Evolutionary conservation across 148 eudicot genomes (phyloP), one percentile per base, ranked within the genome.

Genomic region (Amaranthus palmeri): DNA sequence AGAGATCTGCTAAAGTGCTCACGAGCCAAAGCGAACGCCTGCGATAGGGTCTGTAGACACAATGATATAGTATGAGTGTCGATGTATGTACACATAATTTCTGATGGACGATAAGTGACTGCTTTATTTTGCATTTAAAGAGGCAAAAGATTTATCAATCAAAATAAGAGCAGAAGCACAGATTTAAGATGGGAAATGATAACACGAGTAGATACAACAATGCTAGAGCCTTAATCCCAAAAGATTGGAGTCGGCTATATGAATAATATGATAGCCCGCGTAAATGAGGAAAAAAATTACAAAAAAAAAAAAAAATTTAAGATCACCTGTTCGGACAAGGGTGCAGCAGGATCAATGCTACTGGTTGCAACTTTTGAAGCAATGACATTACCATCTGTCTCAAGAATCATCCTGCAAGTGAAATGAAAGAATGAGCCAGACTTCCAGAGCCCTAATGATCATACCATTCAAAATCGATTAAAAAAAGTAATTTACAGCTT

Each of bases 261-360:
- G 36, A 25, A 25, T 25, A 25, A 25, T 25, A 25, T 25, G 36
- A 25, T 25, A 25, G 36, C 36, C 36, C 36, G 36, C 36, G 36
- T 25, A 25, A 8, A 76, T 42, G 14, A 53, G 36, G 7, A 36
- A 36, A 44, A 49, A 2, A 25, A 18, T 10, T 6, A 65, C 9
- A 18, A 47, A 51, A 36, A 15, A 25, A 3, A 17, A 70, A 47
- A 51, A 36, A 15, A 25, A 3, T 11, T 49, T 70, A 51, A 42
- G 44, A 61, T 64, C 72, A 92, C 97, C 96, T 92, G 99, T 81
- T 95, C 96, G 49, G 96, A 88, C 73, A 95, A 83, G 65, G 97
- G 91, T 69, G 97, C 96, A 18, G 93, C 88, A 68, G 90, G 88
- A 78, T 95, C 99, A 78, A 88, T 82, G 60, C 83, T 86, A 66